Evolutionary conservation across 345 rosid species (phyloP).

Genomic region (Erucastrum elatum): DNA sequence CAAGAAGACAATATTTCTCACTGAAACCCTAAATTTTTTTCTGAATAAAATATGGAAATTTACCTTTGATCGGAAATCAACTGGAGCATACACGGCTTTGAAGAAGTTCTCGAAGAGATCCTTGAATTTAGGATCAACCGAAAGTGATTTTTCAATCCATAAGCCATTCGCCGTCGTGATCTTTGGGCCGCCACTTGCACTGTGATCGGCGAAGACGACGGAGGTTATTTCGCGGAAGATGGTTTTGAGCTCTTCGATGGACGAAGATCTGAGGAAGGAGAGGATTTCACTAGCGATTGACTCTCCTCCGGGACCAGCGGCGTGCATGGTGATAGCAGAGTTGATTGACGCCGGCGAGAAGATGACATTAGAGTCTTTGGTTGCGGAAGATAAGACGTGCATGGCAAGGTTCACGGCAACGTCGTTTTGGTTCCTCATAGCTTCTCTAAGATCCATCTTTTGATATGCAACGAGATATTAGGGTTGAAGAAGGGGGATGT

Average conservation of each 20-base stretch:
- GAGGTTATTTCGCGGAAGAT: neutral
- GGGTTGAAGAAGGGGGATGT: neutral
- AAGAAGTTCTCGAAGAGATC: neutral
- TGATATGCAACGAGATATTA: neutral
- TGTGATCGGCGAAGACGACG: neutral
- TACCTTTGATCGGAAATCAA: neutral
- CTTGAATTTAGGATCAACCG: neutral
- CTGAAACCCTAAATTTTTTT: neutral
- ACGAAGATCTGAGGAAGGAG: neutral
- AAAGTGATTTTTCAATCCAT: neutral
- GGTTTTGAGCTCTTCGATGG: neutral
- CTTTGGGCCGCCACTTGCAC: neutral
- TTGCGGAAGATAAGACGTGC: neutral
- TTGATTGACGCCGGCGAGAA: neutral
- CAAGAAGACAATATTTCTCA: neutral
- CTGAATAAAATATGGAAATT: neutral
- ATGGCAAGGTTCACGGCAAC: neutral
- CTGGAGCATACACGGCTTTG: neutral
- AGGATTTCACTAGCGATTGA: neutral
- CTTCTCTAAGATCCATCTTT: neutral
- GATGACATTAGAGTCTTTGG: neutral
- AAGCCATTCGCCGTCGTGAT: neutral
- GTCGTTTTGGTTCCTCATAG: neutral
- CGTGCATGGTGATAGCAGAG: neutral
- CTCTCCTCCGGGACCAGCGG: neutral